Conservation (phyloP, 2,329 filamentous ascomycete species). For the Trichoderma endophyticum region DNA sequence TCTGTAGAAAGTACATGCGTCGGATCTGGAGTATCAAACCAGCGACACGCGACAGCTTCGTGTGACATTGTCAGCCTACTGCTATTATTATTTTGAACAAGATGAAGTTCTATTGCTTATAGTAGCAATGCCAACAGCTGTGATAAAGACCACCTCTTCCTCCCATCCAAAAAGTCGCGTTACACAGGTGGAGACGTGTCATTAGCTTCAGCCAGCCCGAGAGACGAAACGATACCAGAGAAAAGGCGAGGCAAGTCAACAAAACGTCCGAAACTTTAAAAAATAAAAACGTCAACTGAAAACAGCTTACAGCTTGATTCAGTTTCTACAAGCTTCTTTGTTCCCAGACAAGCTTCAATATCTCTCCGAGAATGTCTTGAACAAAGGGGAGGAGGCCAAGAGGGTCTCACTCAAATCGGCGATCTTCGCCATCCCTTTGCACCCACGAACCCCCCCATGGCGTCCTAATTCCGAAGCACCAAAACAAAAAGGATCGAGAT, state of each 20-base stretch:
- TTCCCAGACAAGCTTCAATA: not conserved
- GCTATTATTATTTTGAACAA: not conserved
- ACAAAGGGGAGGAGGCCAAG: not conserved
- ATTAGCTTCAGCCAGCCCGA: not conserved
- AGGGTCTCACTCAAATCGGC: not conserved
- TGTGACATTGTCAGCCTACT: not conserved
- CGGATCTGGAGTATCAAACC: not conserved
- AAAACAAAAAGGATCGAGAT: slow-evolving; percentile 6
- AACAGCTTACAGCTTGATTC: not conserved
- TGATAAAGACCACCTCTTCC: not conserved
- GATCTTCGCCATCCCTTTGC: not conserved
- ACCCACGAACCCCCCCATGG: not conserved
- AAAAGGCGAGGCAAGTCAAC: not conserved
- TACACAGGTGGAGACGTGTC: not conserved
- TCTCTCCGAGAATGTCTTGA: not conserved
- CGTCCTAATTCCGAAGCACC: slow-evolving; percentile 5
- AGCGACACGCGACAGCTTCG: not conserved
- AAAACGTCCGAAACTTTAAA: not conserved
- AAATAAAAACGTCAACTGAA: not conserved
- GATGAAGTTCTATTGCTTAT: not conserved
- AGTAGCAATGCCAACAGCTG: not conserved
- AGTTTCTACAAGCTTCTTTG: not conserved
- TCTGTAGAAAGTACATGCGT: not conserved
- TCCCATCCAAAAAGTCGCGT: not conserved
- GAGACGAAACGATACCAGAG: too few species aligned